Evolutionary conservation across 805 yeast species (phyloP), one percentile per base, ranked within the genome.

Genomic region (Lachancea sp.): DNA sequence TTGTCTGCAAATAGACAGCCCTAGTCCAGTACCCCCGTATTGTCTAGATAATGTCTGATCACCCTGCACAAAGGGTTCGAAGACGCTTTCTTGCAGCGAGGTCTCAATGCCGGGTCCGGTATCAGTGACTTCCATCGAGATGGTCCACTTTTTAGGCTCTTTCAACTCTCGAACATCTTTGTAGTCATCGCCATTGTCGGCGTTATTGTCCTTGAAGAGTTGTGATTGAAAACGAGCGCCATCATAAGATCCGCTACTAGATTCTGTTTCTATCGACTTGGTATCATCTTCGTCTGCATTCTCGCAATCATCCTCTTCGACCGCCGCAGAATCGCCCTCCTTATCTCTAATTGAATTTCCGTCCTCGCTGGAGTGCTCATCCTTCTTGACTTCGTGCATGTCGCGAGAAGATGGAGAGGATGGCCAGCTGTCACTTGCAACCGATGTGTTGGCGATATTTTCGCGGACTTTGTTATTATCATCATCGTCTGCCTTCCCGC

Each of bases 21-120:
- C 99, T 39, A 91, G 71, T 2, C 98, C 99, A 0, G 97, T 93
- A 53, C 99, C 99, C 47, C 98, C 97, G 59, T 85, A 82, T 46
- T 90, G 86, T 58, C 95, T 74, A 4, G 95, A 85, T 22, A 88
- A 71, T 0, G 96, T 88, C 63, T 89, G 96, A 59, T 91, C 98
- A 43, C 98, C 99, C 67, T 91, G 99, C 16, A 90, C 89, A 69
- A 91, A 91, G 1, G 98, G 97, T 57, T 93, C 97, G 63, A 91
- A 91, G 1, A 91, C 95, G 49, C 84, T 79, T 36, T 80, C 80
- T 57, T 86, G 96, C 44, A 89, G 65, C 1, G 82, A 79, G 12
- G 82, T 80, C 34, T 87, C 95, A 43, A 91, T 90, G 48, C 99
- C 99, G 0, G 97, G 90, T 3, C 99, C 98, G 0, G 95, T 87